These are phyloP conservation scores for Spirogloea muscicola DNA, from an alignment of 139 green algal genomes.

Conservation along the genomic window DNA sequence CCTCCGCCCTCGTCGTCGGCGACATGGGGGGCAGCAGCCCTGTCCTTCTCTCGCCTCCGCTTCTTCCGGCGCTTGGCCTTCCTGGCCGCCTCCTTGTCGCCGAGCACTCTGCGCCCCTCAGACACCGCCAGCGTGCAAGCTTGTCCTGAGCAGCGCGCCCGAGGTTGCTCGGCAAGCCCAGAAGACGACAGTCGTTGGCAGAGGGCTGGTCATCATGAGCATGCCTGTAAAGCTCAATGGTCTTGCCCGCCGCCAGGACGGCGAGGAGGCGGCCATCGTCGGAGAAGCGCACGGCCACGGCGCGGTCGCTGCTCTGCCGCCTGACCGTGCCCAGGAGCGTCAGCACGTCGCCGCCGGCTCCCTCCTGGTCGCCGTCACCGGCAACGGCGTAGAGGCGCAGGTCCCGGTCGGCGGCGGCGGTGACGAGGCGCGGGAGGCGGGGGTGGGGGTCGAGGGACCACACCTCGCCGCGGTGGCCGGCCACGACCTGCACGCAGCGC, in stretches of 20 bases:
- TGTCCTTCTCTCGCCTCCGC: neutral
- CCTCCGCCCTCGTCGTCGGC: slow-evolving; percentile 12
- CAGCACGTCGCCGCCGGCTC: slow-evolving; percentile 58
- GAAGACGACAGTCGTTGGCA: too few species aligned
- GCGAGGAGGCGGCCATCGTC: slow-evolving; percentile 60
- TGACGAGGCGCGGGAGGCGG: slow-evolving; percentile 59
- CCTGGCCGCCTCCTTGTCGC: slow-evolving; percentile 22
- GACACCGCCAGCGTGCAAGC: too few species aligned
- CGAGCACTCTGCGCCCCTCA: slow-evolving; percentile 45
- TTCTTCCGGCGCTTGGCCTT: slow-evolving; percentile 34
- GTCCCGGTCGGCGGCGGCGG: slow-evolving; percentile 64
- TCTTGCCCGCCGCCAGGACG: slow-evolving; percentile 69
- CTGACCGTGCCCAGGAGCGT: slow-evolving; percentile 62
- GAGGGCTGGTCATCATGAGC: too few species aligned
- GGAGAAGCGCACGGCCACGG: slow-evolving; percentile 63
- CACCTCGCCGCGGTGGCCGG: slow-evolving; percentile 64
- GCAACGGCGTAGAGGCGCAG: slow-evolving; percentile 75
- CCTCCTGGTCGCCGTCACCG: too few species aligned
- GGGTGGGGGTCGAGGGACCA: slow-evolving; percentile 45
- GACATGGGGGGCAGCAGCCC: too few species aligned
- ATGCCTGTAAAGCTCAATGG: slow-evolving; percentile 74
- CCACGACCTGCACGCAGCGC: slow-evolving; percentile 87
- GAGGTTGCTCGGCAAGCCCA: too few species aligned
- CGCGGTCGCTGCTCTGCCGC: slow-evolving; percentile 63
- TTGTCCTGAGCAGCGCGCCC: too few species aligned